Base-by-base conservation (phyloP, 1,284 basidiomycete species). In the Neonothopanus nambi region DNA sequence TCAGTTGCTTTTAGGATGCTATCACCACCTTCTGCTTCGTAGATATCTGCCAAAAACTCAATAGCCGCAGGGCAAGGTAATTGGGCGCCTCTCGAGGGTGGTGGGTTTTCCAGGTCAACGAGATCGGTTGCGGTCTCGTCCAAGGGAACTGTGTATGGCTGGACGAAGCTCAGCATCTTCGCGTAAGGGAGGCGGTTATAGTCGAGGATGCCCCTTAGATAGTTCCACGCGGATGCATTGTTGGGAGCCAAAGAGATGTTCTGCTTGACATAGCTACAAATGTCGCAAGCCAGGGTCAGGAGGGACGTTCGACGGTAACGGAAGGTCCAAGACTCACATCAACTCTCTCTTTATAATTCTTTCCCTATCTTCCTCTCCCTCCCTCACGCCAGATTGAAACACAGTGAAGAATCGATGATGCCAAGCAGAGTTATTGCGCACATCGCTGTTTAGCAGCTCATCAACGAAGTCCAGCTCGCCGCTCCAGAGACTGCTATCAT, bases 401-500 rank as follows among this genome's bases (percentile, higher is more conserved):
- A 89, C 79, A 48, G 94, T 81, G 67, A 96, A 98, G 79, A 94
- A 98, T 21, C 96, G 85, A 76, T 98, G 97, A 67, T 96, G 93
- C 96, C 96, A 99, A 13, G 93, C 97, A 39, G 92, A 95, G 67
- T 99, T 99, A 69, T 99, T 99, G 62, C 95, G 74, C 36, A 96
- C 78, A 68, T 99, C 96, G 20, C 79, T 70, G 5, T 76, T 74
- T 23, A 98, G 68, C 75, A 98, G 81, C 52, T 70, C 67, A 58
- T 95, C 89, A 48, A 91, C 81, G 68, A 91, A 97, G 23, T 77
- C 77, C 17, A 89, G 72, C 70, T 98, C 96, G 12, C 77, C 80
- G 0, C 66, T 71, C 95, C 95, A 98, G 38, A 95, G 67, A 37
- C 72, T 70, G 37, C 84, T 79, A 45, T 84, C 76, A 60, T 85